Evolutionary conservation across 148 eudicot species (phyloP).

Genomic region (Vaccinium corymbosum): DNA sequence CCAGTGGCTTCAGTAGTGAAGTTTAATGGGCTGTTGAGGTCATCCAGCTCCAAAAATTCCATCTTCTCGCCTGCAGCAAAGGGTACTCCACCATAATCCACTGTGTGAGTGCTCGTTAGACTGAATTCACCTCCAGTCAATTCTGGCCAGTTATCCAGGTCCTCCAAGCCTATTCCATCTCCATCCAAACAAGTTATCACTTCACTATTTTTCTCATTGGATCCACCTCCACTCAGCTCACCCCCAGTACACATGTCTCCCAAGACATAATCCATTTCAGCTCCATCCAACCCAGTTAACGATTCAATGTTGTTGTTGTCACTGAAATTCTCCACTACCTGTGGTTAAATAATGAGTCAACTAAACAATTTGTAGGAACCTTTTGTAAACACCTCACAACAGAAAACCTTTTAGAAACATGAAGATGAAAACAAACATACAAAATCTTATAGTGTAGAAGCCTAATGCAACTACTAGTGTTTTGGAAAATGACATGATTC

Average conservation of each 20-base stretch:
- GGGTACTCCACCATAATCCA: conserved; percentile 1
- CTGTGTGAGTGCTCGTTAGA: conserved; percentile 7
- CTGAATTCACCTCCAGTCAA: conserved; percentile 9
- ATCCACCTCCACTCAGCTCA: background rate
- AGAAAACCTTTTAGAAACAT: no score
- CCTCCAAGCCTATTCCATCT: conserved; percentile 19
- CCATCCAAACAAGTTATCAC: background rate
- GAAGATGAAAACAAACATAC: no score
- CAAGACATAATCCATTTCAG: conserved; percentile 18
- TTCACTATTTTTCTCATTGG: background rate
- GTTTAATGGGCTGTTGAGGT: conserved; percentile 22
- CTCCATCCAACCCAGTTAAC: background rate
- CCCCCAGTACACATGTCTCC: background rate
- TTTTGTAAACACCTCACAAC: no score
- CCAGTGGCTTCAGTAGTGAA: conserved; percentile 5
- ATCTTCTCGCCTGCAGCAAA: background rate
- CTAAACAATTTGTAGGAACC: no score
- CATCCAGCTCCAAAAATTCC: conserved; percentile 25
- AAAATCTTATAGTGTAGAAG: no score
- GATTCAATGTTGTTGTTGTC: background rate
- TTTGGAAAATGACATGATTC: background rate
- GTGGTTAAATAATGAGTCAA: no score
- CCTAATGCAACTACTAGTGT: background rate
- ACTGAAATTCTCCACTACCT: no score
- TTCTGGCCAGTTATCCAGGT: conserved; percentile 21